A percentile compares a stretch with the other conserved stretches of the same genome.
phyloP scores from a whole-genome alignment of 179 eudicot species.

The Pouteria campechiana region DNA sequence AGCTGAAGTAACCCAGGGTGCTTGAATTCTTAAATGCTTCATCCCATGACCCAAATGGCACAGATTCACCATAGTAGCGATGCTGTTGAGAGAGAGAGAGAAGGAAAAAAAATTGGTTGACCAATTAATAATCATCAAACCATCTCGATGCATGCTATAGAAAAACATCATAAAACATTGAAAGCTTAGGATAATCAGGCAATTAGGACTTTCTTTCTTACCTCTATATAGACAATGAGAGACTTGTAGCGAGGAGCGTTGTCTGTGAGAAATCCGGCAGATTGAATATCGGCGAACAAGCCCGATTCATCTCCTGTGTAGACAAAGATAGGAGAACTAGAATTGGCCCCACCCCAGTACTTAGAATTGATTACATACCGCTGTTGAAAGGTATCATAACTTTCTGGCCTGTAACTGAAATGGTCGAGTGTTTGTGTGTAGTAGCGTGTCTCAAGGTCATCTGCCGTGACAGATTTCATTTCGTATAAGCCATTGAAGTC shows the following conservation, averaged over 20 bases:
- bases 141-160: too few relatives aligned
- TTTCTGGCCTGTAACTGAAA: conserved; percentile 35
- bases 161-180: not conserved
- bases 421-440: conserved; percentile 50
- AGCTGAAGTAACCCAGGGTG: conserved; percentile 39
- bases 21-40: conserved; percentile 11
- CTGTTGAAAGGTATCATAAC: conserved; percentile 34
- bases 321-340: conserved; percentile 34
- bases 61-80: conserved; percentile 45
- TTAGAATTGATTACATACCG: conserved; percentile 20
- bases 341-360: conserved; percentile 36
- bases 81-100: too few relatives aligned
- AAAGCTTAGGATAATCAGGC: not conserved
- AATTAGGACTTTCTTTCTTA: not conserved
- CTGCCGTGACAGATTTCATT: too few relatives aligned
- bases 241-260: conserved; percentile 35
- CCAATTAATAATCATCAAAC: too few relatives aligned
- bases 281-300: conserved; percentile 7
- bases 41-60: conserved; percentile 22
- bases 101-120: too few relatives aligned
- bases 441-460: conserved; percentile 14
- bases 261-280: conserved; percentile 25
- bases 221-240: conserved; percentile 45
- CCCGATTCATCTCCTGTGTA: conserved; percentile 42
- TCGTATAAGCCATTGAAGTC: too few relatives aligned